Conservation (phyloP, 805 yeast genomes). For the Candida golubevii region DNA sequence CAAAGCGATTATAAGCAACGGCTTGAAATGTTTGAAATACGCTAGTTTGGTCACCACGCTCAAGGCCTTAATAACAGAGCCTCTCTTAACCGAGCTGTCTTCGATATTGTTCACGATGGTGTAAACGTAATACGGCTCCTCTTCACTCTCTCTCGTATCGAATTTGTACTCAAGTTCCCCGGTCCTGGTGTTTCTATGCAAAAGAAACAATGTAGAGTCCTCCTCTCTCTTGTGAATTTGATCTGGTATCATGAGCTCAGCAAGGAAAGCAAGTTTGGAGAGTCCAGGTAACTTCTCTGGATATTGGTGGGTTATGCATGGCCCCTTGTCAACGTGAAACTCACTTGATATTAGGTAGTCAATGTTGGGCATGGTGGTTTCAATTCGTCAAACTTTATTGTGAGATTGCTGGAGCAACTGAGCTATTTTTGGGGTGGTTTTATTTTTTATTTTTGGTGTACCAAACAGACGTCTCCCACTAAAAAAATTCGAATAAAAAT, state of each 20-base stretch:
- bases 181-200: conserved; percentile 41
- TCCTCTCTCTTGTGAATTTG: conserved; percentile 55
- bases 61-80: conserved; percentile 55
- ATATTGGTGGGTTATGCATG: conserved; percentile 56
- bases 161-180: conserved; percentile 38
- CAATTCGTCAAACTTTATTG: too few species aligned
- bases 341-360: conserved; percentile 66
- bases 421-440: too few species aligned
- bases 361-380: conserved; percentile 31
- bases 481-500: too few species aligned
- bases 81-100: conserved; percentile 46
- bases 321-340: conserved; percentile 76
- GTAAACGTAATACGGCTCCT: conserved; percentile 48
- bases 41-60: conserved; percentile 52
- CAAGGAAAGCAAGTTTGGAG: conserved; percentile 34
- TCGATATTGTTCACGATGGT: conserved; percentile 51
- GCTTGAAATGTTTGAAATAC: conserved; percentile 55
- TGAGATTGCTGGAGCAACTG: too few species aligned
- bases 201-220: conserved; percentile 53
- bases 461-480: too few species aligned
- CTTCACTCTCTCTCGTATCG: conserved; percentile 29
- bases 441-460: too few species aligned
- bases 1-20: conserved; percentile 50
- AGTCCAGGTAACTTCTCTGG: conserved; percentile 44
- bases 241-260: conserved; percentile 60